Evolutionary conservation across 2,329 filamentous ascomycete genomes (phyloP), one percentile per base, ranked within the genome.

Genomic region (Colletotrichum caudatum): DNA sequence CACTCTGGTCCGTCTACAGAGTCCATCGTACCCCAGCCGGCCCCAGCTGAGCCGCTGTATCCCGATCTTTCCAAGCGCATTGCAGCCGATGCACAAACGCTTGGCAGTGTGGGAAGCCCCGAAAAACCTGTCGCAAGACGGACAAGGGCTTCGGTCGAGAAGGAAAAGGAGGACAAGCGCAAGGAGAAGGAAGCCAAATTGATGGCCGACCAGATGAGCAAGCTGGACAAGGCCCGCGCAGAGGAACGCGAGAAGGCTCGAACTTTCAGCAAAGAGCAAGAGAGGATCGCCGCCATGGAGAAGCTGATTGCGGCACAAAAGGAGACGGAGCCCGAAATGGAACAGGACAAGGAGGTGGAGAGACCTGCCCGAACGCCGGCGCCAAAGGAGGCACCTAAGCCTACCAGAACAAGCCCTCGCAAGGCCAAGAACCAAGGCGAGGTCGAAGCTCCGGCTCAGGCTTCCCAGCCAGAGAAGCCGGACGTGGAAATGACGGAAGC

Each of bases 211-310:
- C 88, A 90, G 75, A 85, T 88, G 77, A 84, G 84, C 29, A 91
- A 90, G 77, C 83, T 93, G 3, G 90, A 92, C 74, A 92, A 91
- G 76, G 89, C 87, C 54, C 88, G 92, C 11, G 88, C 91, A 75
- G 91, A 92, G 80, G 91, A 94, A 77, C 86, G 91, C 7, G 89
- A 92, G 75, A 93, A 92, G 78, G 92, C 89, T 8, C 84, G 85
- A 20, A 82, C 87, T 3, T 89, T 88, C 73, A 89, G 84, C 77
- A 82, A 88, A 74, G 88, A 90, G 73, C 87, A 89, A 74, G 88
- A 90, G 74, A 85, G 81, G 73, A 81, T 86, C 54, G 84, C 83
- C 44, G 81, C 82, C 1, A 84, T 88, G 85, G 88, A 90, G 78
- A 85, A 85, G 73, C 82, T 88, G 72, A 76, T 87, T 50, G 82